A percentile compares a stretch with the other conserved stretches of the same genome.
Evolutionary conservation across 192 early-diverging fungal genomes (phyloP).

Genomic region (Chytriomyces hyalinus): DNA sequence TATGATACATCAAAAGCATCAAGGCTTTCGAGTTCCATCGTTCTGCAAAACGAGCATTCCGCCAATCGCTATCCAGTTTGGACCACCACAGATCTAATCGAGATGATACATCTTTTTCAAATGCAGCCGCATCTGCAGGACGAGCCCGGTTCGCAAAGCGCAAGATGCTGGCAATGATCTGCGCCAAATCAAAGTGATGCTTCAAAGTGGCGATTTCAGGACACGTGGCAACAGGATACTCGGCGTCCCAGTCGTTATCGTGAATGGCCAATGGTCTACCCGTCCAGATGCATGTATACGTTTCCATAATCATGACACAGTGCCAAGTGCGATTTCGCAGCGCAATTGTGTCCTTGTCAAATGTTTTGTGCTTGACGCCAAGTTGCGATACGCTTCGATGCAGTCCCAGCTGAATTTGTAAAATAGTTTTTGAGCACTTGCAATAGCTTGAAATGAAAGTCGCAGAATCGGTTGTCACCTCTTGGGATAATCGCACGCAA

Average conservation of each 20-base stretch:
- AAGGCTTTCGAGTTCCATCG: slow-evolving; percentile 27
- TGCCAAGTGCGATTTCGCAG: slow-evolving; percentile 26
- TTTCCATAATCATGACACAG: slow-evolving; percentile 35
- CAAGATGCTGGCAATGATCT: slow-evolving; percentile 19
- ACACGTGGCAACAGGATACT: neutral
- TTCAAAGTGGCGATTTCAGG: slow-evolving; percentile 1
- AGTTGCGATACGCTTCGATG: slow-evolving; percentile 12
- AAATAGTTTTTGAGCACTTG: neutral
- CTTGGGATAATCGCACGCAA: slow-evolving; percentile 24
- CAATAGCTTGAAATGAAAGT: neutral
- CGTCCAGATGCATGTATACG: slow-evolving; percentile 32
- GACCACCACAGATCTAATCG: slow-evolving; percentile 14
- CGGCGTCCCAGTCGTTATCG: slow-evolving; percentile 34
- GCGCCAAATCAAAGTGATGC: slow-evolving; percentile 26
- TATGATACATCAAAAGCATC: slow-evolving; percentile 33
- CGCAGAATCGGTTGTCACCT: neutral
- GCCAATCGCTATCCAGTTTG: slow-evolving; percentile 9
- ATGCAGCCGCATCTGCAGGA: neutral
- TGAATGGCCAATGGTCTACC: slow-evolving; percentile 29
- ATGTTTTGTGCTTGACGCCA: slow-evolving; percentile 17
- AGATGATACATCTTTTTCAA: neutral
- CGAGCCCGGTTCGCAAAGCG: slow-evolving; percentile 33
- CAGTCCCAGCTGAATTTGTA: slow-evolving; percentile 10
- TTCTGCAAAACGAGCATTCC: neutral
- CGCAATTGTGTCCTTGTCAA: slow-evolving; percentile 13